Base-by-base conservation (phyloP, 192 early-diverging fungal species). In the Coemansia asiatica region DNA sequence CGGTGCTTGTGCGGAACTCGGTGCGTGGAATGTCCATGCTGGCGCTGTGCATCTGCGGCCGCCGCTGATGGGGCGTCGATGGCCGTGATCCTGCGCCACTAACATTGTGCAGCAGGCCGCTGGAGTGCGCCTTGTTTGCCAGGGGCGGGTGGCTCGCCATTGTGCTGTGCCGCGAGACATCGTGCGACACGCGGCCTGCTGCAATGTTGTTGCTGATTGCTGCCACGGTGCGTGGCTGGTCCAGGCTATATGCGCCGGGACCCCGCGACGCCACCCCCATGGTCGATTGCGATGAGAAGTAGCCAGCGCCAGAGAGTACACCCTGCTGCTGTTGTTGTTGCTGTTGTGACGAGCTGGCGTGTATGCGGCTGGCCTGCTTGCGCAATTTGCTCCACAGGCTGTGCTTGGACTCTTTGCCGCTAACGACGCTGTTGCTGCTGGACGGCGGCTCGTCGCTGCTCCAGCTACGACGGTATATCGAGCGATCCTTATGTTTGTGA, bases 311-410 rank as follows among this genome's bases (percentile, higher is more conserved):
- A 16, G 16, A 3, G 2, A 44, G 5, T 18, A 3, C 2, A 1
- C 40, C 16, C 16, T 10, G 40, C 16, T 44, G 40, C 19, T 75
- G 63, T 15, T 28, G 15, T 0, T 3, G 8, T 13, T 44, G 40
- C 21, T 69, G 62, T 15, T 28, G 15, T 0, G 49, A 28, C 15
- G 47, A 26, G 51, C 59, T 51, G 60, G 25, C 19, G 44, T 75
- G 72, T 10, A 71, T 27, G 19, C 66, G 68, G 36, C 72, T 72
- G 58, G 72, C 62, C 33, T 74, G 68, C 27, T 63, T 81, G 63
- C 78, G 78, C 60, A 81, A 63, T 40, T 67, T 71, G 31, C 69
- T 67, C 78, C 78, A 81, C 55, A 81, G 66, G 22, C 74, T 56
- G 33, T 15, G 2, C 23, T 60, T 67, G 19, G 58, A 23, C 27